phyloP scores from a whole-genome alignment of 305 asterid species.

The Fraxinus albicans region DNA sequence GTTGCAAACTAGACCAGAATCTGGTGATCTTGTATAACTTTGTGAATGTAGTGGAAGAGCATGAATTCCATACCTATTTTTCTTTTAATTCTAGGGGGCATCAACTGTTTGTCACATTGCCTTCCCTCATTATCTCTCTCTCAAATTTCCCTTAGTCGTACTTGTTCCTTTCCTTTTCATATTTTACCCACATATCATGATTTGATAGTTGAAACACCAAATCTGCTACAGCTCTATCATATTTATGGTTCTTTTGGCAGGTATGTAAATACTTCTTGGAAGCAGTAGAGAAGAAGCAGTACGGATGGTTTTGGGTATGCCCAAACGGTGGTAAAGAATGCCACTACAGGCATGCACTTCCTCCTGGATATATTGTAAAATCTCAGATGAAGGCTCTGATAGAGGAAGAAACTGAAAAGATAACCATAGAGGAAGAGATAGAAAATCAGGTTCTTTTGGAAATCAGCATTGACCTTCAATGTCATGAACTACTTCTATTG shows the following conservation, averaged over 20 bases:
- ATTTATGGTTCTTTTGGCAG: conserved; percentile 33
- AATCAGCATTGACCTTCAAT: neutral
- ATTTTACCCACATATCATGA: neutral
- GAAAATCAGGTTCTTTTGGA: conserved; percentile 66
- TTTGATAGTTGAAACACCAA: conserved; percentile 14
- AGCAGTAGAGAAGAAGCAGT: conserved; percentile 97
- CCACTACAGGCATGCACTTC: conserved; percentile 92
- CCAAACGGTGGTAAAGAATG: conserved; percentile 92
- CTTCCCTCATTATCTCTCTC: neutral
- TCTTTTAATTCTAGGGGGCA: conserved; percentile 7
- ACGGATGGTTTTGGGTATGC: conserved; percentile 96
- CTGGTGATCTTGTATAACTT: neutral
- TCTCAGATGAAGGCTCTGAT: conserved; percentile 97
- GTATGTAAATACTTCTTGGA: conserved; percentile 92
- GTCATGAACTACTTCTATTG: neutral
- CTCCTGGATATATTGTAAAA: conserved; percentile 84
- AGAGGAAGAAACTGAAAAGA: conserved; percentile 76
- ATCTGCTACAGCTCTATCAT: neutral
- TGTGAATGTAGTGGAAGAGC: neutral
- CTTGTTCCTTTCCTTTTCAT: neutral
- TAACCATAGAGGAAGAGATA: conserved; percentile 88
- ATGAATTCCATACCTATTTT: neutral
- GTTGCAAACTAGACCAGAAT: neutral
- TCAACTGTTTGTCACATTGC: neutral
- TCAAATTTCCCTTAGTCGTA: neutral